Percentiles rank a stretch among this genome's conserved stretches.
Evolutionary conservation across 208 protist species (phyloP).

Genomic region (Leptomonas seymouri): DNA sequence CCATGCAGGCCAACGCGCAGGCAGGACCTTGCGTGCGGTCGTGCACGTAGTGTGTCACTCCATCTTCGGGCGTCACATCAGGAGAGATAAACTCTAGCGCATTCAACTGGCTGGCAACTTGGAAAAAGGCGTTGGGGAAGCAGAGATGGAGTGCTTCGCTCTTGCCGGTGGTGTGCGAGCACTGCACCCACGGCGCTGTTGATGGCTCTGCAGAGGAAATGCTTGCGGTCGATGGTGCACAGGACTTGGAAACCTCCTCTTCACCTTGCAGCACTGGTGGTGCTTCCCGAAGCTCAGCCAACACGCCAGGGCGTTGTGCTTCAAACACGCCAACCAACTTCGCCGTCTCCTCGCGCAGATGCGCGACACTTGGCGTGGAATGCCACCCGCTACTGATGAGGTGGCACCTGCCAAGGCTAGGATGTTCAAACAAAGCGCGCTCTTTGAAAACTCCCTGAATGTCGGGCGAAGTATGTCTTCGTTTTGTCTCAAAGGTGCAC

Average conservation of each 20-base stretch:
- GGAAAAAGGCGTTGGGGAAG: slow-evolving; percentile 48
- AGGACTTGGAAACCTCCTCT: background rate
- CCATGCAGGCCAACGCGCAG: slow-evolving; percentile 59
- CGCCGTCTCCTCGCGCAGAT: slow-evolving; percentile 39
- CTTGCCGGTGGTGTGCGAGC: slow-evolving; percentile 35
- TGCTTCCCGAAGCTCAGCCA: slow-evolving; percentile 4
- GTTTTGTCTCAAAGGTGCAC: slow-evolving; percentile 22
- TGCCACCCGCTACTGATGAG: slow-evolving; percentile 40
- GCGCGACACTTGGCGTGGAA: slow-evolving; percentile 43
- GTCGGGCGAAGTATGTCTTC: background rate
- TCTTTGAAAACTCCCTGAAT: slow-evolving; percentile 15
- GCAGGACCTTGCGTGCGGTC: slow-evolving; percentile 78
- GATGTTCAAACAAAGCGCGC: slow-evolving; percentile 29
- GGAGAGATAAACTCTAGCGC: slow-evolving; percentile 61
- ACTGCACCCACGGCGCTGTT: slow-evolving; percentile 5
- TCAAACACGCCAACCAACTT: slow-evolving; percentile 28
- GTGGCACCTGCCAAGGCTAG: slow-evolving; percentile 2
- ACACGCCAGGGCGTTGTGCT: slow-evolving; percentile 22
- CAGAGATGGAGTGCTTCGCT: slow-evolving; percentile 24
- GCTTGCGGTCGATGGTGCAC: no score
- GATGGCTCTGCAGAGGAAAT: background rate
- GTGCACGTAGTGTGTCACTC: slow-evolving; percentile 52
- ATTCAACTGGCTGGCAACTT: slow-evolving; percentile 85
- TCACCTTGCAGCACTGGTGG: background rate
- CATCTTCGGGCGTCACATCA: slow-evolving; percentile 45